These are phyloP conservation scores for Colletotrichum tropicale DNA, from an alignment of 2,329 filamentous ascomycete genomes.

Conservation along the genomic window DNA sequence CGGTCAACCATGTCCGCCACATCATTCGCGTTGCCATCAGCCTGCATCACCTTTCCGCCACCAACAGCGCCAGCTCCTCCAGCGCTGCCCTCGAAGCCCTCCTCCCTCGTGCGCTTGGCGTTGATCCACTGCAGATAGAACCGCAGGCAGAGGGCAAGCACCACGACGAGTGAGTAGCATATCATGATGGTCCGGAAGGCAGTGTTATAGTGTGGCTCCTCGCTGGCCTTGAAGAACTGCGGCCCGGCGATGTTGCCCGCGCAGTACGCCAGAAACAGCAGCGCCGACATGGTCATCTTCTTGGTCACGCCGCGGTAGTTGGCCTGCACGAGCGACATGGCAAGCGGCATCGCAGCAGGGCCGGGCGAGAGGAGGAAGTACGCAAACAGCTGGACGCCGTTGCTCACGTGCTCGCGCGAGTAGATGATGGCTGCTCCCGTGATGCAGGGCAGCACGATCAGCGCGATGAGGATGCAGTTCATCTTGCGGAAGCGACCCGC, in stretches of 20 bases:
- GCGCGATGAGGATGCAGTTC: conserved; percentile 56
- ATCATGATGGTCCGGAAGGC: conserved; percentile 61
- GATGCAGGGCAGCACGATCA: conserved; percentile 55
- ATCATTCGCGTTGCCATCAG: conserved; percentile 23
- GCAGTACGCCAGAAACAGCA: conserved; percentile 61
- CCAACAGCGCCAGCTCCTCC: conserved; percentile 44
- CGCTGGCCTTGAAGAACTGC: conserved; percentile 54
- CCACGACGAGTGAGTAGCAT: conserved; percentile 57
- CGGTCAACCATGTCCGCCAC: conserved; percentile 35
- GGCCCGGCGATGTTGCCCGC: conserved; percentile 61
- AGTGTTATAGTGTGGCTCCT: conserved; percentile 56
- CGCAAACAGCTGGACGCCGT: conserved; percentile 55
- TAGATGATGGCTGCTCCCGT: conserved; percentile 59
- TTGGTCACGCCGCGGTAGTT: conserved; percentile 64
- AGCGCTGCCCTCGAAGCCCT: conserved; percentile 50
- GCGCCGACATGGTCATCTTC: conserved; percentile 62
- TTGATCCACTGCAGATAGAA: conserved; percentile 53
- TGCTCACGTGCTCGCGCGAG: conserved; percentile 41
- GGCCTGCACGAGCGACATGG: conserved; percentile 58
- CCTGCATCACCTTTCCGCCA: conserved; percentile 37
- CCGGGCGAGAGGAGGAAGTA: conserved; percentile 63
- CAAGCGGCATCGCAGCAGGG: conserved; percentile 57
- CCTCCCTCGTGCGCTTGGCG: conserved; percentile 39
- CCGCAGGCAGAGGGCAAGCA: conserved; percentile 47
- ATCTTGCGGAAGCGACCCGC: conserved; percentile 55